Percentiles rank a stretch among this genome's conserved stretches.
phyloP scores from a whole-genome alignment of 176 grass and related monocot genomes.

The Juncus effusus region DNA sequence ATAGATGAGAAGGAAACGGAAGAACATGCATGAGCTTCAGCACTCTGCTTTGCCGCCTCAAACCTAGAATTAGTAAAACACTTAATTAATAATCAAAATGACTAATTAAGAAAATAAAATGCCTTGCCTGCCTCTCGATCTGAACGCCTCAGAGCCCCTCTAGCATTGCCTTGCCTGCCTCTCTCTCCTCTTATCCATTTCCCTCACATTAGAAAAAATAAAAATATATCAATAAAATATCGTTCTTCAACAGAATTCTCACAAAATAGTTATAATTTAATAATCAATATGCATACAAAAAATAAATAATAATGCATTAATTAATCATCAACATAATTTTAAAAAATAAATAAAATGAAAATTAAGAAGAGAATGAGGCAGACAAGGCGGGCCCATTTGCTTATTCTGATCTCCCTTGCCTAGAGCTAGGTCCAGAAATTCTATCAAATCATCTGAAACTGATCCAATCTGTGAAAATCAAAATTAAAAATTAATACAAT shows the following conservation, averaged over 20 bases:
- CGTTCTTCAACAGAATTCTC: neutral
- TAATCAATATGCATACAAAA: slow-evolving; percentile 46
- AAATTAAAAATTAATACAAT: too few relatives aligned
- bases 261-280: neutral
- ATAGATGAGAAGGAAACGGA: slow-evolving; percentile 55
- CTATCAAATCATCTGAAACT: too few relatives aligned
- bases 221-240: slow-evolving; percentile 1
- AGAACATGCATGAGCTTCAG: slow-evolving; percentile 53
- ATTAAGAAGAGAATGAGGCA: too few relatives aligned
- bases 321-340: too few relatives aligned
- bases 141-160: slow-evolving; percentile 90
- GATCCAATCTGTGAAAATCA: too few relatives aligned
- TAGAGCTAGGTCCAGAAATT: too few relatives aligned
- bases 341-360: too few relatives aligned
- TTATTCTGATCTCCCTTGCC: too few relatives aligned
- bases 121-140: slow-evolving; percentile 52
- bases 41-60: slow-evolving; percentile 76
- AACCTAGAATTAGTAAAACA: slow-evolving; percentile 39
- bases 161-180: slow-evolving; percentile 82
- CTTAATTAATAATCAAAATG: neutral
- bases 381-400: too few relatives aligned
- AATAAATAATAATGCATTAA: too few relatives aligned
- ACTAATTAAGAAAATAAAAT: slow-evolving; percentile 9
- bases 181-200: slow-evolving; percentile 99
- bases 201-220: slow-evolving; percentile 52